Evolutionary conservation across 331 rosid genomes (phyloP).

Genomic region (Telfairia occidentalis): DNA sequence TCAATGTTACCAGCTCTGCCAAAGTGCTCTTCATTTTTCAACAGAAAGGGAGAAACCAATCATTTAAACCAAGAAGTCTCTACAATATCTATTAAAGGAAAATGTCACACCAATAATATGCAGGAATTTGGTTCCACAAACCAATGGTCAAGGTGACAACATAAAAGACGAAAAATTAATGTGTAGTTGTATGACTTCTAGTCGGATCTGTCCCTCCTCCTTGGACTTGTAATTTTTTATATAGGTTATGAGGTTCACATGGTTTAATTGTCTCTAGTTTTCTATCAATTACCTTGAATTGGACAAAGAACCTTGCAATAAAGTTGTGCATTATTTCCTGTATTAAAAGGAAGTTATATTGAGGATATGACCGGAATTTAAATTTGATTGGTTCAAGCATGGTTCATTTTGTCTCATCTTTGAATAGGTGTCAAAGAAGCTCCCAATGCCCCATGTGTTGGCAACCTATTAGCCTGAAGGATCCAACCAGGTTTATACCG

Average conservation of each 20-base stretch:
- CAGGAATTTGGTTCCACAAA: background rate
- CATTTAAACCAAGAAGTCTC: background rate
- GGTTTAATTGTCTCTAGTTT: background rate
- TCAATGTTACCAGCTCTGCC: background rate
- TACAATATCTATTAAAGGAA: background rate
- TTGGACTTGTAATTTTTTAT: background rate
- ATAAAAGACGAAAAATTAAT: background rate
- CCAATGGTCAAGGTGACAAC: background rate
- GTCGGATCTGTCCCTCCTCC: background rate
- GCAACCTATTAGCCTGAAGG: constrained; percentile 90
- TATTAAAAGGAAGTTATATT: background rate
- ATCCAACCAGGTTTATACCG: constrained; percentile 61
- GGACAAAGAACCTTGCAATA: background rate
- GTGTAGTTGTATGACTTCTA: background rate
- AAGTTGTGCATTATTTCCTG: background rate
- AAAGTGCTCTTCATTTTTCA: background rate
- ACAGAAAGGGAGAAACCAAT: background rate
- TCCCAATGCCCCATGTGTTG: constrained; percentile 99
- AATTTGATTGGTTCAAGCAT: constrained; percentile 2
- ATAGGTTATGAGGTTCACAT: background rate
- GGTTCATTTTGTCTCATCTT: background rate
- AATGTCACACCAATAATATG: background rate
- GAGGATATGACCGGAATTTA: background rate
- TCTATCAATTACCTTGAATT: background rate
- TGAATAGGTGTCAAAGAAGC: constrained; percentile 87